Evolutionary conservation across 768 basidiomycete species (phyloP), one percentile per base, ranked within the genome.

Genomic region (Ramaria rubella): DNA sequence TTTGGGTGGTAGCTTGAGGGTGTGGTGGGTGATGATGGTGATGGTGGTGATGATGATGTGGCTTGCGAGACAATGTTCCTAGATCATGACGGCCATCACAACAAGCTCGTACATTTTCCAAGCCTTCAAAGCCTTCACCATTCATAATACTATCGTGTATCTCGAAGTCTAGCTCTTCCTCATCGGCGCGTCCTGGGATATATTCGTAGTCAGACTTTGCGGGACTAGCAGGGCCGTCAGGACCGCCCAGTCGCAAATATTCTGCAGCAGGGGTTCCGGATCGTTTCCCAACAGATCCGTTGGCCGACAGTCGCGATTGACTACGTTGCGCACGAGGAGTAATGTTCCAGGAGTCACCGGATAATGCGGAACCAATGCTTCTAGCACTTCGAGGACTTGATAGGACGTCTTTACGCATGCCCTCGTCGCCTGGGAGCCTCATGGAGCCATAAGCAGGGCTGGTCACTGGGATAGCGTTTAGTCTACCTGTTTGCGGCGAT

Each of bases 21-120:
- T 61, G 69, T 21, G 33, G 46, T 55, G 75, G 70, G 53, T 80
- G 74, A 59, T 78, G 73, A 54, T 79, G 74, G 48, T 82, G 81
- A 34, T 83, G 81, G 26, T 82, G 83, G 45, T 83, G 84, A 52
- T 82, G 80, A 49, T 81, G 77, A 38, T 73, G 34, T 59, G 61
- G 50, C 58, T 59, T 21, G 52, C 55, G 17, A 57, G 29, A 75
- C 78, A 34, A 76, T 73, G 58, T 78, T 80, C 90, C 89, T 17
- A 94, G 89, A 1, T 90, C 92, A 69, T 94, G 91, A 51, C 82
- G 77, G 19, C 90, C 90, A 67, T 91, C 89, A 63, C 90, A 93
- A 67, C 90, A 93, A 1, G 88, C 93, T 23, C 95, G 81, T 21
- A 97, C 94, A 64, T 98, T 97, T 73, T 97, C 94, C 54, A 98